Evolutionary conservation across 169 alveolate species (phyloP).

Genomic region (Babesia ovata): DNA sequence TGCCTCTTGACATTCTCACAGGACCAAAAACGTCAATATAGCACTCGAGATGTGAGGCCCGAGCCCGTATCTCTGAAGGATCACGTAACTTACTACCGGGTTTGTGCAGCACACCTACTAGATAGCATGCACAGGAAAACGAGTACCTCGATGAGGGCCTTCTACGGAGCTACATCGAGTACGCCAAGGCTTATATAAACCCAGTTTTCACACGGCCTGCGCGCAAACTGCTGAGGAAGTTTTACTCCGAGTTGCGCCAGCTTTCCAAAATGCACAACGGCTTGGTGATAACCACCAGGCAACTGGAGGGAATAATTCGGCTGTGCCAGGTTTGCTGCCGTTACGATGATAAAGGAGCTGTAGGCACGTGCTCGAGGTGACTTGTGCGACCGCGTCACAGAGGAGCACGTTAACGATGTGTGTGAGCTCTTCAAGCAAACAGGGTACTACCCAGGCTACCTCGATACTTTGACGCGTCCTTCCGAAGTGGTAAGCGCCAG

Average conservation of each 20-base stretch:
- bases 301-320: conserved; percentile 87
- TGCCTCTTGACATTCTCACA: neutral
- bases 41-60: neutral
- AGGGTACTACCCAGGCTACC: conserved; percentile 31
- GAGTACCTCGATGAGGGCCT: conserved; percentile 33
- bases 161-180: conserved; percentile 37
- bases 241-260: conserved; percentile 24
- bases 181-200: conserved; percentile 33
- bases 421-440: conserved; percentile 73
- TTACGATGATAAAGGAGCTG: neutral
- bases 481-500: neutral
- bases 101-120: neutral
- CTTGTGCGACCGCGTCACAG: conserved; percentile 57
- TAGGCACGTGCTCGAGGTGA: conserved; percentile 91
- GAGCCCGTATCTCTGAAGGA: neutral
- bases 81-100: neutral
- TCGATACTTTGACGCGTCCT: conserved; percentile 2
- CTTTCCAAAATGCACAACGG: neutral
- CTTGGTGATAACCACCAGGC: conserved; percentile 83
- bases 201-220: conserved; percentile 43
- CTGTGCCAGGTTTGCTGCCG: conserved; percentile 88
- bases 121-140: neutral
- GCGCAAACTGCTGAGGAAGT: conserved; percentile 1
- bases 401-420: conserved; percentile 72
- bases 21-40: neutral